phyloP scores from a whole-genome alignment of 352 stramenopile species.

The Phytophthora sp. region DNA sequence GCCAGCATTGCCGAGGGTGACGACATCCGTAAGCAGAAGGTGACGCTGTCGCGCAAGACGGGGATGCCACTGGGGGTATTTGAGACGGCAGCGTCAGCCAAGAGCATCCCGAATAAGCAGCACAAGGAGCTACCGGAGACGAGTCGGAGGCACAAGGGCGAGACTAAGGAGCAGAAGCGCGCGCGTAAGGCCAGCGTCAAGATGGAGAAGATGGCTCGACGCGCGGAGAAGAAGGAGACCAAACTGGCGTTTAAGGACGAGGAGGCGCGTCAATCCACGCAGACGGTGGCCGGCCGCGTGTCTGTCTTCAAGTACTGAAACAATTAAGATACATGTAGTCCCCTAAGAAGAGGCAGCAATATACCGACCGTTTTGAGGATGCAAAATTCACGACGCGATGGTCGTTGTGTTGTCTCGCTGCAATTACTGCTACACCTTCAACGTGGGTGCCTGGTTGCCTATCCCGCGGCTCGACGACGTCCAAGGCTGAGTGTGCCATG shows the following conservation, averaged over 20 bases:
- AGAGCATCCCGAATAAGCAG: conserved; percentile 31
- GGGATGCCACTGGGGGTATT: conserved; percentile 95
- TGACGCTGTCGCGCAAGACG: conserved; percentile 95
- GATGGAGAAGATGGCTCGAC: conserved; percentile 88
- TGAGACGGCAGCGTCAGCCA: conserved; percentile 38
- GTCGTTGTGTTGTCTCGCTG: neutral
- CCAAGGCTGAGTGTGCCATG: conserved; percentile 4
- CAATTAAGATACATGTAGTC: conserved; percentile 27
- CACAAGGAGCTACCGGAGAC: conserved; percentile 33
- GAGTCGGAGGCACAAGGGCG: conserved; percentile 63
- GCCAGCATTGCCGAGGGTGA: conserved; percentile 32
- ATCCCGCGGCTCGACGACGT: conserved; percentile 22
- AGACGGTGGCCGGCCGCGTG: conserved; percentile 66
- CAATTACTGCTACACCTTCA: neutral
- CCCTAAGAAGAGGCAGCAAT: conserved; percentile 14
- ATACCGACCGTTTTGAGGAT: conserved; percentile 16
- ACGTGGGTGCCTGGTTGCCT: conserved; percentile 1
- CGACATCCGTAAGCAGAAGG: conserved; percentile 56
- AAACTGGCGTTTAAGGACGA: conserved; percentile 94
- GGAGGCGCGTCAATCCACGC: conserved; percentile 75
- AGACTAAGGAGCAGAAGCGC: conserved; percentile 94
- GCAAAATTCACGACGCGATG: conserved; percentile 5
- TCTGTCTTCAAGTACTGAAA: conserved; percentile 81
- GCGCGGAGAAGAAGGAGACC: conserved; percentile 95
- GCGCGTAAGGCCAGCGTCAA: conserved; percentile 93